These are phyloP conservation scores for Amphibolis antarctica DNA, from an alignment of 106 monocot genomes.

Conservation along the genomic window DNA sequence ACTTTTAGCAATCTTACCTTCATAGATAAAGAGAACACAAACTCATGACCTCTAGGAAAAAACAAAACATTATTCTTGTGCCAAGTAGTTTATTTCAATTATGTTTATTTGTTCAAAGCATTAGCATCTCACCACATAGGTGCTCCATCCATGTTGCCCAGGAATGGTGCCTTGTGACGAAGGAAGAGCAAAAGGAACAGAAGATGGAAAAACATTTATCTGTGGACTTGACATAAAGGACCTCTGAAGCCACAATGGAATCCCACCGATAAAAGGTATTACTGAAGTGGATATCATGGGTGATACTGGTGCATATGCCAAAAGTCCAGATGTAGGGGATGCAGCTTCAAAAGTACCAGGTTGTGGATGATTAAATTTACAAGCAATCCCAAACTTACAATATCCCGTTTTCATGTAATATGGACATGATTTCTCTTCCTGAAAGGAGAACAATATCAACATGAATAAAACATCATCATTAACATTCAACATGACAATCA, in stretches of 20 bases:
- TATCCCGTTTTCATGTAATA: constrained; percentile 70
- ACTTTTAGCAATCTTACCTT: too few species aligned
- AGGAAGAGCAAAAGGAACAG: constrained; percentile 39
- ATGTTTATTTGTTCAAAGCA: not conserved
- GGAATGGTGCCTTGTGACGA: constrained; percentile 36
- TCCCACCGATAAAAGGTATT: constrained; percentile 33
- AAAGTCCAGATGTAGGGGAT: constrained; percentile 22
- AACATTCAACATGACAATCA: not conserved
- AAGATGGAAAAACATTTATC: constrained; percentile 34
- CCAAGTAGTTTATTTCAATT: too few species aligned
- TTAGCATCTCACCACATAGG: constrained; percentile 43
- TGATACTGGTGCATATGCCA: constrained; percentile 30
- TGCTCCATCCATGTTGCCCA: constrained; percentile 49
- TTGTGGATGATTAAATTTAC: constrained; percentile 71
- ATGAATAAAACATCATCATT: not conserved
- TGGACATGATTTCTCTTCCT: constrained; percentile 68
- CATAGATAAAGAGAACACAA: too few species aligned
- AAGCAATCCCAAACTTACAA: constrained; percentile 65
- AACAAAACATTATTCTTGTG: too few species aligned
- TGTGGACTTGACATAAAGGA: constrained; percentile 34
- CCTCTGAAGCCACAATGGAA: constrained; percentile 40
- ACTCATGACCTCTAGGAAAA: too few species aligned
- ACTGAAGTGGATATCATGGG: constrained; percentile 27
- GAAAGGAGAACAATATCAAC: constrained; percentile 3
- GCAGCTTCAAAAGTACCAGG: constrained; percentile 26